Evolutionary conservation across 768 basidiomycete species (phyloP).

Genomic region (Lactarius tabidus): DNA sequence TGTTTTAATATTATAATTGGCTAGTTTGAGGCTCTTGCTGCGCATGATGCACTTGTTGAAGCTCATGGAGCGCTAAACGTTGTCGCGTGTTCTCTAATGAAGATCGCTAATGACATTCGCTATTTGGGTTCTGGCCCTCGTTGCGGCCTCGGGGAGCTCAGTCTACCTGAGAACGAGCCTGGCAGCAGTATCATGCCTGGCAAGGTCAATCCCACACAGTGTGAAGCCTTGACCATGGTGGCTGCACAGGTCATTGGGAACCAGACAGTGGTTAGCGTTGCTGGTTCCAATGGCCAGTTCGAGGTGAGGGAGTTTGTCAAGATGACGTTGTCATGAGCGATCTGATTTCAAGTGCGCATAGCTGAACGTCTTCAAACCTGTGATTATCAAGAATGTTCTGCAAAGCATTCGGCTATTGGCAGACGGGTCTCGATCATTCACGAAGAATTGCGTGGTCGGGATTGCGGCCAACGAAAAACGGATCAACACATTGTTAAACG

Average conservation of each 20-base stretch:
- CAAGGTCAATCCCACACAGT: slow-evolving; percentile 99
- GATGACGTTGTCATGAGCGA: not conserved
- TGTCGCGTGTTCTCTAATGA: slow-evolving; percentile 96
- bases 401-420: slow-evolving; percentile 92
- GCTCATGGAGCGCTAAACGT: slow-evolving; percentile 96
- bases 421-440: slow-evolving; percentile 94
- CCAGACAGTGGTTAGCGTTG: slow-evolving; percentile 87
- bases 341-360: slow-evolving; percentile 31
- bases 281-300: slow-evolving; percentile 94
- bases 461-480: slow-evolving; percentile 96
- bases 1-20: not conserved
- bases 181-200: slow-evolving; percentile 99
- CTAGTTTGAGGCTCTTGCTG: slow-evolving; percentile 94
- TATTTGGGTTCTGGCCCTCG: slow-evolving; percentile 97
- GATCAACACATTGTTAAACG: slow-evolving; percentile 83
- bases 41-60: slow-evolving; percentile 98
- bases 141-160: slow-evolving; percentile 93
- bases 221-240: slow-evolving; percentile 98
- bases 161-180: slow-evolving; percentile 96
- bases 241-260: slow-evolving; percentile 99
- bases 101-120: slow-evolving; percentile 98
- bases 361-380: slow-evolving; percentile 99
- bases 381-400: slow-evolving; percentile 96
- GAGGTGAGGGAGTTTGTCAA: slow-evolving; percentile 54
- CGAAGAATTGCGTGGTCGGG: slow-evolving; percentile 94